Evolutionary conservation across 192 early-diverging fungal genomes (phyloP), one percentile per base, ranked within the genome.

Genomic region (Rhizoclosmatium globosum): DNA sequence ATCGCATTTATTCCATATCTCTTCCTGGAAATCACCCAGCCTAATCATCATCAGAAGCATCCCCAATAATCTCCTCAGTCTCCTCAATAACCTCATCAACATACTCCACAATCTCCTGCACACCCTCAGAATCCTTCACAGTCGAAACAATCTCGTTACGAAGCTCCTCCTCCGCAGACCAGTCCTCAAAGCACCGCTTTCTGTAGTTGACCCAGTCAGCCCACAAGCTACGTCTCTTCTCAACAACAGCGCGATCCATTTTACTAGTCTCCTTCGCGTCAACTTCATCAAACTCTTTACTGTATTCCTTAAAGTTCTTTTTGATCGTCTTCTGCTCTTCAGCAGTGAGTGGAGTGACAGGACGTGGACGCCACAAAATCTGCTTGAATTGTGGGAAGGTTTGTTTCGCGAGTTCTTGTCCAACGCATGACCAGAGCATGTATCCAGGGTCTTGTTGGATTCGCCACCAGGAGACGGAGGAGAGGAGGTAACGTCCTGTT

Each of bases 341-440:
- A 60, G 85, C 83, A 15, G 92, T 84, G 48, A 98, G 87, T 65
- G 98, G 88, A 57, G 94, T 90, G 57, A 85, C 82, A 6, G 98
- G 97, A 58, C 96, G 93, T 58, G 98, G 98, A 76, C 98, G 94
- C 96, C 97, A 99, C 77, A 95, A 77, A 57, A 98, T 80, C 89
- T 98, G 96, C 88, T 97, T 96, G 82, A 99, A 95, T 87, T 83
- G 69, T 65, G 95, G 93, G 38, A 94, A 82, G 64, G 82, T 83
- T 57, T 93, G 90, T 84, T 92, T 92, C 81, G 88, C 88, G 42
- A 98, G 85, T 73, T 90, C 76, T 79, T 92, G 87, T 59, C 98
- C 98, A 81, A 92, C 92, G 74, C 97, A 94, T 80, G 94, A 94
- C 95, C 96, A 99, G 71, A 98, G 71, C 59, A 85, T 90, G 83